These are phyloP conservation scores for Fraxinus baroniana DNA, from an alignment of 305 asterid species.

Conservation along the genomic window DNA sequence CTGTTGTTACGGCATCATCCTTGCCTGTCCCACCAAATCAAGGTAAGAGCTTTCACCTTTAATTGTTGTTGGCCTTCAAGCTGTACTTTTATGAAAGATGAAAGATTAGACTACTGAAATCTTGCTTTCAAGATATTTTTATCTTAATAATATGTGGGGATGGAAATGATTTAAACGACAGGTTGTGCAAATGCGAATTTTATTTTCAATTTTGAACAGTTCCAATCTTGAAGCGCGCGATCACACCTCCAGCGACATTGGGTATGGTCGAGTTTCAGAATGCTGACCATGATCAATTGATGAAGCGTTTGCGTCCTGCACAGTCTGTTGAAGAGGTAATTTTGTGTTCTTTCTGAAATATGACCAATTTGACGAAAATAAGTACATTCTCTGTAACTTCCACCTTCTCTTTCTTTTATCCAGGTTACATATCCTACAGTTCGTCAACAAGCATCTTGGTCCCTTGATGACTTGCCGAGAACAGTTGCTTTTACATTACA, in stretches of 20 bases:
- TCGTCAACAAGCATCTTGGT: constrained; percentile 77
- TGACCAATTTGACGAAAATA: not conserved
- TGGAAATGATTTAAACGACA: constrained; percentile 7
- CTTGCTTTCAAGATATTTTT: not conserved
- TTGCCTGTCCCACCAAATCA: constrained; percentile 80
- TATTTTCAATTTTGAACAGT: constrained; percentile 41
- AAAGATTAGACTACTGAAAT: not conserved
- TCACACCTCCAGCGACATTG: constrained; percentile 86
- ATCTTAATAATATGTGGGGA: not conserved
- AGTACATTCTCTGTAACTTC: constrained; percentile 14
- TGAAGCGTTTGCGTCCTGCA: constrained; percentile 89
- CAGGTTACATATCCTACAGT: constrained; percentile 82
- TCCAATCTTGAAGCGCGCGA: constrained; percentile 81
- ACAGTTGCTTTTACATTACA: constrained; percentile 70
- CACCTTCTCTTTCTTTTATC: constrained; percentile 13
- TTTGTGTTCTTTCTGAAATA: constrained; percentile 14
- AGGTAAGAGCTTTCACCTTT: constrained; percentile 42
- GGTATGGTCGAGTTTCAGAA: constrained; percentile 90
- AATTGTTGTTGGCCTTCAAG: not conserved
- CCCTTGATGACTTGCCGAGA: constrained; percentile 83
- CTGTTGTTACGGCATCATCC: constrained; percentile 91
- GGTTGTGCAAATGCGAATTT: constrained; percentile 21
- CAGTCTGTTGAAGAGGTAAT: constrained; percentile 93
- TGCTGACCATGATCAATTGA: constrained; percentile 86
- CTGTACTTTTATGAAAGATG: constrained; percentile 16